A percentile compares a stretch with the other conserved stretches of the same genome.
These are phyloP conservation scores for Roridomyces roridus DNA, from an alignment of 768 basidiomycete species.

Conservation along the genomic window DNA sequence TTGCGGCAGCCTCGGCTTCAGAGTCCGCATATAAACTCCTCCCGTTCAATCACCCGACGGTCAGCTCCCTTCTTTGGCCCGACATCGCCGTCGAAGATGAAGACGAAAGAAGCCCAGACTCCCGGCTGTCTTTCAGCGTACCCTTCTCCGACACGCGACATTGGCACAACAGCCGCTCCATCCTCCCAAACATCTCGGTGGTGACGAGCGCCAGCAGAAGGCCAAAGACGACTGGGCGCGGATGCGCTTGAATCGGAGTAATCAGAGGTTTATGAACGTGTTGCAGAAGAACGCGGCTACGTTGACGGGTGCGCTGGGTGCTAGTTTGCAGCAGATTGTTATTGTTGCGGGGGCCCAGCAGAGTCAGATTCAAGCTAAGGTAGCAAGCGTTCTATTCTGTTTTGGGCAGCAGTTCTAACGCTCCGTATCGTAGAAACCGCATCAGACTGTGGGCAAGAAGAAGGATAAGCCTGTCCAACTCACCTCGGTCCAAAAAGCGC, in stretches of 20 bases:
- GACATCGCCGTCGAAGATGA: constrained; percentile 19
- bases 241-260: constrained; percentile 40
- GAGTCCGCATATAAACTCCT: constrained; percentile 32
- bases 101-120: constrained; percentile 11
- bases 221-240: constrained; percentile 42
- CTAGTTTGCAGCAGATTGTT: constrained; percentile 54
- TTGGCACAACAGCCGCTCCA: constrained; percentile 61
- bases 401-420: too few relatives aligned
- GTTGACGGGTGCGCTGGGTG: constrained; percentile 67
- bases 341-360: constrained; percentile 41
- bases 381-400: too few relatives aligned
- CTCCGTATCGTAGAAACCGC: background rate
- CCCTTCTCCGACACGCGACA: constrained; percentile 59
- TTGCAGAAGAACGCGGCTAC: constrained; percentile 67
- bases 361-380: too few relatives aligned
- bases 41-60: constrained; percentile 43
- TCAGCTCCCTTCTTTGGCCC: constrained; percentile 27
- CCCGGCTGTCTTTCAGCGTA: constrained; percentile 46
- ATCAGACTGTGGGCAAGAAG: background rate
- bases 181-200: constrained; percentile 62
- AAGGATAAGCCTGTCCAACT: constrained; percentile 12
- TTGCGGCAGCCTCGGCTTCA: background rate
- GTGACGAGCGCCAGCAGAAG: constrained; percentile 38
- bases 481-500: constrained; percentile 41
- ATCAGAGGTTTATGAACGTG: constrained; percentile 65